Evolutionary conservation across 306 rosid species (phyloP).

Genomic region (Castanospermum australe): DNA sequence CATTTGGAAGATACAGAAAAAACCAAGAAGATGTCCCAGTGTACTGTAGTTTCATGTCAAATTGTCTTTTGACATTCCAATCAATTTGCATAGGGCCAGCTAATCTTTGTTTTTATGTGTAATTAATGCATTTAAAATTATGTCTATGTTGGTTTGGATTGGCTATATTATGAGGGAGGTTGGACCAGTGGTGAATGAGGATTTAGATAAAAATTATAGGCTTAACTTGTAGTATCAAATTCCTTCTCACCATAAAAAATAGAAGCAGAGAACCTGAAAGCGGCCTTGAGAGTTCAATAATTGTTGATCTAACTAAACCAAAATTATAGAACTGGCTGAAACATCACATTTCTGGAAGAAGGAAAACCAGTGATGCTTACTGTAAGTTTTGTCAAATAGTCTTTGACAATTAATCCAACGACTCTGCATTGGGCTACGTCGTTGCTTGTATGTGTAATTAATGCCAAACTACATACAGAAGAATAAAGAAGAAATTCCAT

Average conservation of each 20-base stretch:
- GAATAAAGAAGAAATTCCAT: not conserved
- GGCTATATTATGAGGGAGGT: not conserved
- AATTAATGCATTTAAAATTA: not conserved
- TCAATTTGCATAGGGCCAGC: slow-evolving; percentile 18
- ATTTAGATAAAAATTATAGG: no score
- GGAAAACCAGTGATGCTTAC: slow-evolving; percentile 14
- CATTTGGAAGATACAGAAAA: not conserved
- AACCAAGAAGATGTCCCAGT: slow-evolving; percentile 4
- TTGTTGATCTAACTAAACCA: slow-evolving; percentile 12
- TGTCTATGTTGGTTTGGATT: not conserved
- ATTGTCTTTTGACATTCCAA: slow-evolving; percentile 39
- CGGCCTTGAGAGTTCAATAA: not conserved
- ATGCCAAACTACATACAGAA: slow-evolving; percentile 19
- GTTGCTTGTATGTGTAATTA: not conserved
- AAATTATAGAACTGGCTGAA: slow-evolving; percentile 31
- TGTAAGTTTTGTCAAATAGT: slow-evolving; percentile 1
- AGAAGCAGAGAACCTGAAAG: not conserved
- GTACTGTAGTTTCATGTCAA: slow-evolving; percentile 20
- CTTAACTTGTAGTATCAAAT: not conserved
- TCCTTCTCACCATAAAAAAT: not conserved
- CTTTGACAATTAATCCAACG: slow-evolving; percentile 32
- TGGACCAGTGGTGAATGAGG: no score
- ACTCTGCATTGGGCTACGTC: not conserved
- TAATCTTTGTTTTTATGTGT: not conserved
- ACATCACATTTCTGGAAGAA: slow-evolving; percentile 21